These are phyloP conservation scores for Poa annua DNA, from an alignment of 176 grass and related monocot species.

Conservation along the genomic window DNA sequence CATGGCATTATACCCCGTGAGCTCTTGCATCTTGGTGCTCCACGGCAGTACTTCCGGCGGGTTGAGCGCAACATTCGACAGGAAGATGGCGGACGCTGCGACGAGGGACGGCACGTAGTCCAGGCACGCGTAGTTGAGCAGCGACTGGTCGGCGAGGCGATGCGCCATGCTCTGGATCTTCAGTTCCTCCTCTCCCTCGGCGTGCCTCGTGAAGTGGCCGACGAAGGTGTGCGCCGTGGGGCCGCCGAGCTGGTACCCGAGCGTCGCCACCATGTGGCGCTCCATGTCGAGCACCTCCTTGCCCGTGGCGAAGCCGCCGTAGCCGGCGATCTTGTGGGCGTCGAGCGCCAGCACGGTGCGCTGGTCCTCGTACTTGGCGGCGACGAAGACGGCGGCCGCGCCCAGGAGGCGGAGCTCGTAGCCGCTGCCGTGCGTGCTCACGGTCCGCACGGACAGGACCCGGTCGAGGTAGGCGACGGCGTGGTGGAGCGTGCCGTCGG, in stretches of 20 bases:
- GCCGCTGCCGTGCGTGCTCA: fast-evolving
- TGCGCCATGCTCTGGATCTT: neutral
- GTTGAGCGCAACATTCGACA: neutral
- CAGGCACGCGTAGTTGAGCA: constrained; percentile 17
- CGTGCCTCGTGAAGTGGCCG: constrained; percentile 3
- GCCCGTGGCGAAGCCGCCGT: neutral
- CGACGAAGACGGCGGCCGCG: neutral
- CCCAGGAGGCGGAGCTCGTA: constrained; percentile 25
- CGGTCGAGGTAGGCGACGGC: constrained; percentile 42
- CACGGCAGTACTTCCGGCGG: neutral
- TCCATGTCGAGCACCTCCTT: constrained; percentile 13
- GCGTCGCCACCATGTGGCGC: neutral
- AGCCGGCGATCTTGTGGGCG: neutral
- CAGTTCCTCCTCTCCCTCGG: neutral
- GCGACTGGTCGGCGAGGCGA: neutral
- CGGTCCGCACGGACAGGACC: neutral
- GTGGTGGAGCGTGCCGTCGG: constrained; percentile 13
- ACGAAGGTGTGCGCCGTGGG: constrained; percentile 42
- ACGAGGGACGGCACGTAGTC: constrained; percentile 16
- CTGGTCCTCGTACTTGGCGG: constrained; percentile 28
- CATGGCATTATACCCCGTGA: neutral
- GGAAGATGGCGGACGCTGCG: constrained; percentile 28
- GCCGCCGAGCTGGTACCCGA: constrained; percentile 33
- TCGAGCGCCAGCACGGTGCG: neutral
- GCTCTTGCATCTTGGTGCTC: neutral